Evolutionary conservation across 2,329 filamentous ascomycete species (phyloP).

Genomic region (Talaromyces sp.): DNA sequence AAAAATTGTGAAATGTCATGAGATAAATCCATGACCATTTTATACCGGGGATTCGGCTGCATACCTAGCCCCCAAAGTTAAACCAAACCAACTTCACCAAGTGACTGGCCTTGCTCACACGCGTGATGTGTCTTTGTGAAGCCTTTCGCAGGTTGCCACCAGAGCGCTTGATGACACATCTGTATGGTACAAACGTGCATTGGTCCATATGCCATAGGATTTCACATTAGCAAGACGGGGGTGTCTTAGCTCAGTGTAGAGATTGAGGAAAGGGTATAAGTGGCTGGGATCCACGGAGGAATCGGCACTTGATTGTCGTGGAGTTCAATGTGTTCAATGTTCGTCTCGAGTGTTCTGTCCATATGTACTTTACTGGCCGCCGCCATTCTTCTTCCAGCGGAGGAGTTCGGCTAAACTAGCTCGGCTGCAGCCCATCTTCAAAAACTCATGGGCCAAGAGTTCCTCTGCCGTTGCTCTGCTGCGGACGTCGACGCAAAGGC

Average conservation of each 20-base stretch:
- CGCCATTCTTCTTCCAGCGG: conserved; percentile 53
- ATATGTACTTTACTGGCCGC: conserved; percentile 25
- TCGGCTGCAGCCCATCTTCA: conserved; percentile 83
- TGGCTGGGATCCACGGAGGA: background rate
- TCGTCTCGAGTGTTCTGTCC: background rate
- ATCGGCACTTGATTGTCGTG: background rate
- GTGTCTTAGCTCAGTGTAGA: background rate
- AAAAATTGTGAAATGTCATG: background rate
- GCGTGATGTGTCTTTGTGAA: background rate
- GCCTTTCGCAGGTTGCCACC: background rate
- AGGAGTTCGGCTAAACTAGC: conserved; percentile 80
- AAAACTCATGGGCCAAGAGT: conserved; percentile 84
- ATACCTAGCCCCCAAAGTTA: background rate
- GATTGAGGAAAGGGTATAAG: background rate
- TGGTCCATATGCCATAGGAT: background rate
- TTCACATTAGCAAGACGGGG: background rate
- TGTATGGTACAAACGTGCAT: background rate
- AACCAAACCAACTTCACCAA: background rate
- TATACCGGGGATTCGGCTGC: background rate
- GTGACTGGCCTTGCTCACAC: background rate
- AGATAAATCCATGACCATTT: background rate
- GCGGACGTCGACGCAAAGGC: conserved; percentile 93
- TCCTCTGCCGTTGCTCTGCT: conserved; percentile 88
- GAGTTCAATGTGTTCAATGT: background rate
- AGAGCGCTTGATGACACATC: background rate